A percentile compares a stretch with the other conserved stretches of the same genome.
Conservation (phyloP, 495 filamentous ascomycete species). For the Amphirosellinia nigrospora region DNA sequence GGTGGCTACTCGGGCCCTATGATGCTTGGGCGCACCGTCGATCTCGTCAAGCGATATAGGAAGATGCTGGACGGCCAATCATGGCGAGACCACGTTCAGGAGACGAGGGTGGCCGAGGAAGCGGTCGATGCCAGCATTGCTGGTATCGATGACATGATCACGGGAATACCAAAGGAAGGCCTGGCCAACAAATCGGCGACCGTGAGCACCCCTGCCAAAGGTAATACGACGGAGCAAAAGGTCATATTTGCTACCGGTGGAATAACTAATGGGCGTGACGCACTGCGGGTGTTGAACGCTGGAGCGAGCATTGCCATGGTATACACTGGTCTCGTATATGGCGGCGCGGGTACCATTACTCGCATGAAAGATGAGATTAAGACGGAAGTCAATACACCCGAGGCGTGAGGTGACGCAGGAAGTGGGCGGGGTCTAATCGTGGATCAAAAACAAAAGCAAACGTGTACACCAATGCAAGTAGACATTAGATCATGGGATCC, state of each 20-base stretch:
- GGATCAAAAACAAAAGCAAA: not conserved
- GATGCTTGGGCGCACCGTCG: slow-evolving; percentile 77
- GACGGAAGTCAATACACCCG: slow-evolving; percentile 40
- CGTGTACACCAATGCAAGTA: slow-evolving; percentile 32
- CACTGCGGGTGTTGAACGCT: slow-evolving; percentile 75
- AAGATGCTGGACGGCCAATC: slow-evolving; percentile 67
- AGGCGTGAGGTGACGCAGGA: slow-evolving; percentile 20
- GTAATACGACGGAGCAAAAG: slow-evolving; percentile 58
- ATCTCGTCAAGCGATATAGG: slow-evolving; percentile 79
- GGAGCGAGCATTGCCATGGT: slow-evolving; percentile 89
- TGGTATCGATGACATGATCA: slow-evolving; percentile 39
- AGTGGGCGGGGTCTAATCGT: not conserved
- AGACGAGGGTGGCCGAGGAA: slow-evolving; percentile 38
- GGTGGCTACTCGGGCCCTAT: slow-evolving; percentile 92
- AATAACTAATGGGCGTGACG: slow-evolving; percentile 84
- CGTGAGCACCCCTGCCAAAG: not conserved
- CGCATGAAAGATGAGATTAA: slow-evolving; percentile 87
- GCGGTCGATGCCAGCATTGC: slow-evolving; percentile 35
- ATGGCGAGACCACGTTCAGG: slow-evolving; percentile 33
- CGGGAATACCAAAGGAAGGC: slow-evolving; percentile 33
- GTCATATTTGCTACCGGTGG: slow-evolving; percentile 92
- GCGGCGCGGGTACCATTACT: slow-evolving; percentile 83
- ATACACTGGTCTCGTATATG: slow-evolving; percentile 81
- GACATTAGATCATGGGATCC: slow-evolving; percentile 29
- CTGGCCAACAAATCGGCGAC: slow-evolving; percentile 20